A percentile compares a stretch with the other conserved stretches of the same genome.
phyloP scores from a whole-genome alignment of 2,329 filamentous ascomycete genomes.

The Podosphaera fusca region DNA sequence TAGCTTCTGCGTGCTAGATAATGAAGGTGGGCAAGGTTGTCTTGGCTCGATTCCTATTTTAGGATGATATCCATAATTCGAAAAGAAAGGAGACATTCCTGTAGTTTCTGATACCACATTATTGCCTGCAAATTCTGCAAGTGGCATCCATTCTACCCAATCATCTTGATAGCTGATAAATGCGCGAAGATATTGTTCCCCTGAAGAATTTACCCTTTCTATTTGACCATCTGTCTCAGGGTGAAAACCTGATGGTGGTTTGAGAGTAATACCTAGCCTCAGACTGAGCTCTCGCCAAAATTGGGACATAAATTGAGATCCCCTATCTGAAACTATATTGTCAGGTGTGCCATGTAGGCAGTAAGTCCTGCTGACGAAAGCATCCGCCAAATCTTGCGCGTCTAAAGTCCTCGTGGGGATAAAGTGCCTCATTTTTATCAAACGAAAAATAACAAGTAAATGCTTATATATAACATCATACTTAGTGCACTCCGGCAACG shows the following conservation, averaged over 20 bases:
- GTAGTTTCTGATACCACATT: conserved; percentile 3
- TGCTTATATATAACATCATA: background rate
- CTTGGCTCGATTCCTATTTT: background rate
- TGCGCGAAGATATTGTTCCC: background rate
- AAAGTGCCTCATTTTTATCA: too few relatives aligned
- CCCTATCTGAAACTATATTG: conserved; percentile 4
- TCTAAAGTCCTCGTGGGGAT: too few relatives aligned
- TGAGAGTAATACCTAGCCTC: background rate
- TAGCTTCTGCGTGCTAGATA: background rate
- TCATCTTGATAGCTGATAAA: conserved; percentile 7
- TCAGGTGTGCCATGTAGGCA: conserved; percentile 1
- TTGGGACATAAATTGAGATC: conserved; percentile 2
- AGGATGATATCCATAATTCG: conserved; percentile 3
- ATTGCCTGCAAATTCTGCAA: conserved; percentile 7
- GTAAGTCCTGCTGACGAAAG: conserved; percentile 1
- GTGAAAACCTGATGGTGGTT: conserved; percentile 4
- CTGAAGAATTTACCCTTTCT: too few relatives aligned
- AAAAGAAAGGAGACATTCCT: conserved; percentile 4
- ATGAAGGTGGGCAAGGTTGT: background rate
- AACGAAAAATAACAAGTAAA: background rate
- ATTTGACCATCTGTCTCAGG: conserved; percentile 4
- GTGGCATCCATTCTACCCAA: conserved; percentile 4
- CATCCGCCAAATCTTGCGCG: background rate
- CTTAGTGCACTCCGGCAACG: background rate
- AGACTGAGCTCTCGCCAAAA: background rate